phyloP scores from a whole-genome alignment of 163 green algal genomes.

The Chloroidium sp. region DNA sequence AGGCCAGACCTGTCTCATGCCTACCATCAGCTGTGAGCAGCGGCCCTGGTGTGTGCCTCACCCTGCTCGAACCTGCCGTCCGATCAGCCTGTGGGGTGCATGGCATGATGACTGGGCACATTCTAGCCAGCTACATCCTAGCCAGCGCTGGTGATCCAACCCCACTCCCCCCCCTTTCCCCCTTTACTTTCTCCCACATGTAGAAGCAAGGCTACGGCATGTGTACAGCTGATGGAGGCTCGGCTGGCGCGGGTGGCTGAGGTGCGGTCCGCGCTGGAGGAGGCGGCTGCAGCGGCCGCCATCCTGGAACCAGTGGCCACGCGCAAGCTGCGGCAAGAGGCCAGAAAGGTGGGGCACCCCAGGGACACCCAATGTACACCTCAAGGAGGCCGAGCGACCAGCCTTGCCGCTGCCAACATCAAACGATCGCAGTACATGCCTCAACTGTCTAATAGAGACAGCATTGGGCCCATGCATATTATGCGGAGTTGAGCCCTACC shows the following conservation, averaged over 20 bases:
- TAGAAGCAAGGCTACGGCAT: background rate
- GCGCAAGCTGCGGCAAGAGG: background rate
- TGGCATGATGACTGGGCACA: background rate
- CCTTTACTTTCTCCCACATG: background rate
- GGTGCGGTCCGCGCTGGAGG: background rate
- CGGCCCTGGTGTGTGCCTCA: background rate
- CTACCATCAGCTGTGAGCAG: background rate
- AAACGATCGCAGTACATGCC: too few species aligned
- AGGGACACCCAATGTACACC: too few species aligned
- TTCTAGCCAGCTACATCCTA: background rate
- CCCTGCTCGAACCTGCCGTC: background rate
- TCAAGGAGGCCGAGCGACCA: too few species aligned
- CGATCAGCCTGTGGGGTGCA: background rate
- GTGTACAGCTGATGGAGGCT: background rate
- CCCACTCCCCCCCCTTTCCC: background rate
- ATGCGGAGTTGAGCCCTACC: too few species aligned
- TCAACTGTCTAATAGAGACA: too few species aligned
- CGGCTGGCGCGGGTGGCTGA: background rate
- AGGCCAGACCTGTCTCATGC: background rate
- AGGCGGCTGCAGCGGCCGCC: too few species aligned
- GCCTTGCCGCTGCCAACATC: too few species aligned
- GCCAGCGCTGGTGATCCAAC: background rate
- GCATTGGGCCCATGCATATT: too few species aligned
- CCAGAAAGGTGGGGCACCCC: background rate
- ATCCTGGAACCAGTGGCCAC: background rate